Conservation (phyloP, 768 basidiomycete species). For the Mycena maculata region DNA sequence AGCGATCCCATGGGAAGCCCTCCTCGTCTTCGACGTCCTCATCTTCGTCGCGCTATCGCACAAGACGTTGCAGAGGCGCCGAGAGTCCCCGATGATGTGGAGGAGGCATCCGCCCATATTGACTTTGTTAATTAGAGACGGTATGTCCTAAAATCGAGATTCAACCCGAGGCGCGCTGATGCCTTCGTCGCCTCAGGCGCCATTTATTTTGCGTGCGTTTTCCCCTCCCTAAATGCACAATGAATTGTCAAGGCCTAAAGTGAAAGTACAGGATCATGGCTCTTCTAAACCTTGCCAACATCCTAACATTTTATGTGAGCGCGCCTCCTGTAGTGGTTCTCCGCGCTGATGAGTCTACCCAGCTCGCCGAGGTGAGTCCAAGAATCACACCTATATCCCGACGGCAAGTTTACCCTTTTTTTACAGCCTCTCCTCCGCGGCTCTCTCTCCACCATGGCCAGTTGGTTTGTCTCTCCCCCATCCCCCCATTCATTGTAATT, state of each 20-base stretch:
- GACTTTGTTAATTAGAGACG: conserved; percentile 22
- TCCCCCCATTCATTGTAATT: neutral
- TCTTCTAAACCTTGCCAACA: conserved; percentile 38
- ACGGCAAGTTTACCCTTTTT: neutral
- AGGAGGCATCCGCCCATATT: neutral
- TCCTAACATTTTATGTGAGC: conserved; percentile 24
- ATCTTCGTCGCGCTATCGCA: conserved; percentile 15
- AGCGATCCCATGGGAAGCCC: conserved; percentile 27
- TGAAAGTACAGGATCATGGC: conserved; percentile 14
- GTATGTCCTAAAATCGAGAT: neutral
- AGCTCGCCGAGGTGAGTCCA: conserved; percentile 17
- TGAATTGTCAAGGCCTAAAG: neutral
- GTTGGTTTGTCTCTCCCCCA: conserved; percentile 6
- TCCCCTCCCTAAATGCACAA: neutral
- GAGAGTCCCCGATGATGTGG: neutral
- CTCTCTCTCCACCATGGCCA: conserved; percentile 25
- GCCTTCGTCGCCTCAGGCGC: neutral
- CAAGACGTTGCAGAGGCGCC: conserved; percentile 4
- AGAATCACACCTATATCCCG: too few relatives aligned
- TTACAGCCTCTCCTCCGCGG: conserved; percentile 22
- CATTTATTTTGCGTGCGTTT: conserved; percentile 22
- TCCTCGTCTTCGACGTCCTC: conserved; percentile 21
- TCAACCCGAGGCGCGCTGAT: neutral
- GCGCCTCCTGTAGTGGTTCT: neutral
- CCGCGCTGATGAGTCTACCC: neutral